Percentiles rank a stretch among this genome's conserved stretches.
Conservation (phyloP, 805 yeast species). For the Priceomyces castillae region DNA sequence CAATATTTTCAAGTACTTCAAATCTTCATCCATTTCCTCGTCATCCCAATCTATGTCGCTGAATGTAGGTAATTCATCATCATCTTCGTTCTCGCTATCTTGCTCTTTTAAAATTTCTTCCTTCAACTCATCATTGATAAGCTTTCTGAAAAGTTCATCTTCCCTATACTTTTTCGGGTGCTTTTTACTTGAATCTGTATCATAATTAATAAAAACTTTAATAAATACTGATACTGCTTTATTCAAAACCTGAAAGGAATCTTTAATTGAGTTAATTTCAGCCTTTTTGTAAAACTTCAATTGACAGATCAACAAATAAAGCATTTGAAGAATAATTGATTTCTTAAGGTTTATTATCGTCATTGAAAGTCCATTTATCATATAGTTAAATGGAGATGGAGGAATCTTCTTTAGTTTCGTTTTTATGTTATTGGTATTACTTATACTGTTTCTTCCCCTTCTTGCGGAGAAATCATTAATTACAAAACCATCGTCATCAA, state of each 20-base stretch:
- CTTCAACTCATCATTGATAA: constrained; percentile 38
- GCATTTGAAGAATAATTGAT: constrained; percentile 41
- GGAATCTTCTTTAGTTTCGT: constrained; percentile 29
- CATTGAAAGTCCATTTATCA: constrained; percentile 42
- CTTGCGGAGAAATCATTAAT: constrained; percentile 43
- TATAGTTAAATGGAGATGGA: constrained; percentile 37
- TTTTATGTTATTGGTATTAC: constrained; percentile 9
- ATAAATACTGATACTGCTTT: constrained; percentile 33
- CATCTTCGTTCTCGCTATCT: constrained; percentile 30
- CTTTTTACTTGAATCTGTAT: constrained; percentile 20
- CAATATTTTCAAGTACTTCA: constrained; percentile 40
- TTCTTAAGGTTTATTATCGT: constrained; percentile 44
- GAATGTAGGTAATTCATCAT: constrained; percentile 16
- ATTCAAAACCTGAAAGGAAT: constrained; percentile 19
- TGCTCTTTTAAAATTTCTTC: constrained; percentile 36
- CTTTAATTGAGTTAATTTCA: constrained; percentile 15
- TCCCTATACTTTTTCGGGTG: constrained; percentile 25
- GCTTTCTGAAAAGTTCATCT: constrained; percentile 34
- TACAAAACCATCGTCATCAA: constrained; percentile 45
- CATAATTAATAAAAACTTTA: constrained; percentile 38
- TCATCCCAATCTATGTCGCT: constrained; percentile 47
- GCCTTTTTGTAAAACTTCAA: constrained; percentile 32
- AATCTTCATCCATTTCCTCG: constrained; percentile 46
- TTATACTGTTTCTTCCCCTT: constrained; percentile 24
- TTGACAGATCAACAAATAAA: constrained; percentile 40